Conservation (phyloP, 768 basidiomycete species). For the Trametes cinnabarina region DNA sequence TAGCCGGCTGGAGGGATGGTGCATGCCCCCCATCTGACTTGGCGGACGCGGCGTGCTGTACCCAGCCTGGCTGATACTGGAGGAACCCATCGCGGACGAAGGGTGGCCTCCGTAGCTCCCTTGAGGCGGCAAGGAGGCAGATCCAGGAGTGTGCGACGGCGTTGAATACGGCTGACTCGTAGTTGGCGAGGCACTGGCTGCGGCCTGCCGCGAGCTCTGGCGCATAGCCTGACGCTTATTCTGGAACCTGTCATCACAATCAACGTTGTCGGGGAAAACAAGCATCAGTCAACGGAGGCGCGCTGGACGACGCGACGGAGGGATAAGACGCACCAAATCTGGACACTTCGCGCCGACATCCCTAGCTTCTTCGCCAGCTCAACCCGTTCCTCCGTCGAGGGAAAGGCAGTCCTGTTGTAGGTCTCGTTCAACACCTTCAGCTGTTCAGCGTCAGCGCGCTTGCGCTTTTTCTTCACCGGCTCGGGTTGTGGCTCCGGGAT, state of each 20-base stretch:
- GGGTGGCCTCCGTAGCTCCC: constrained; percentile 12
- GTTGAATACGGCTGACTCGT: constrained; percentile 28
- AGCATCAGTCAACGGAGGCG: constrained; percentile 12
- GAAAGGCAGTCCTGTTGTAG: constrained; percentile 79
- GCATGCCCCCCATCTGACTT: constrained; percentile 17
- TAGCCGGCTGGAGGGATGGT: constrained; percentile 18
- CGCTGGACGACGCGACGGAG: not conserved
- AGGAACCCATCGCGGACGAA: constrained; percentile 6
- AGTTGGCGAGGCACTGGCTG: constrained; percentile 38
- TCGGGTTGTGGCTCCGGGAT: constrained; percentile 30
- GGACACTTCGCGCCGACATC: constrained; percentile 83
- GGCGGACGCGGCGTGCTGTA: constrained; percentile 17
- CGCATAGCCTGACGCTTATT: constrained; percentile 84
- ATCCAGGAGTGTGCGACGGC: constrained; percentile 17
- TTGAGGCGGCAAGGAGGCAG: constrained; percentile 9
- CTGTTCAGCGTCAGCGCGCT: constrained; percentile 78
- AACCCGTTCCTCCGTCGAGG: constrained; percentile 83
- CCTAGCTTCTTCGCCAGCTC: constrained; percentile 72
- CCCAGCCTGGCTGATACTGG: constrained; percentile 20
- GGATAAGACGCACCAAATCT: constrained; percentile 65
- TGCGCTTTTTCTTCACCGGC: constrained; percentile 82
- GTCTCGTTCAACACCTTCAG: constrained; percentile 79
- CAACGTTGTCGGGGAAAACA: constrained; percentile 23
- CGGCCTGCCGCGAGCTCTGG: constrained; percentile 66
- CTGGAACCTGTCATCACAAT: constrained; percentile 62